Base-by-base conservation (phyloP, 371 early-diverging fungal genomes). In the Syncephalis plumigaleata region DNA sequence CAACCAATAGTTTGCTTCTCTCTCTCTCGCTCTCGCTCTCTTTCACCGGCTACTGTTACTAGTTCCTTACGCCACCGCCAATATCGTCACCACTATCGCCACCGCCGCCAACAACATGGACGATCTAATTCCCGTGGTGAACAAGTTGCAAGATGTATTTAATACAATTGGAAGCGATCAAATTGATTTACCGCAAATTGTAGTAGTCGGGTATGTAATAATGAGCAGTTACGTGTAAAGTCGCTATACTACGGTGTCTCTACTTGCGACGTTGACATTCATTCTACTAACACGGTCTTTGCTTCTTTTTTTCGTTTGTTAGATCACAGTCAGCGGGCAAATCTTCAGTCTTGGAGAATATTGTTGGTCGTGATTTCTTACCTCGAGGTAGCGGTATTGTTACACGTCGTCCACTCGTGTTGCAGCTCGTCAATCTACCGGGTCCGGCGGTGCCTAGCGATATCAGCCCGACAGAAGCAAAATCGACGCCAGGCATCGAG, bases 101-200 rank as follows among this genome's bases (percentile, higher is more conserved):
- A 15, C 40, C 40, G 9, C 37, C 36, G 26, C 18, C 46, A 46
- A 3, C 17, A 52, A 42, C 43, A 82, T 84, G 87, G 77, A 86
- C 52, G 79, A 81, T 66, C 67, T 90, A 38, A 85, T 89, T 55
- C 81, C 77, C 7, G 59, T 85, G 22, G 79, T 89, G 53, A 94
- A 94, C 65, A 81, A 79, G 58, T 75, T 94, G 21, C 95, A 92
- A 63, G 89, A 90, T 58, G 87, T 90, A n/a, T 85, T 91, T 66
- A 73, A 78, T 42, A 73, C 82, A 21, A 71, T 83, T 49, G 83
- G 84, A 52, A 77, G 73, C 56, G 82, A 84, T 53, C 68, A 64
- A 49, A 70, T 93, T 50, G 91, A 91, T 64, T 70, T 94, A 15
- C 95, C 95, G 15, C 92, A 86, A 70, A 79, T 92, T 53, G 81